phyloP scores from a whole-genome alignment of 1,139 yeast genomes.

The Protomyces macrosporus region DNA sequence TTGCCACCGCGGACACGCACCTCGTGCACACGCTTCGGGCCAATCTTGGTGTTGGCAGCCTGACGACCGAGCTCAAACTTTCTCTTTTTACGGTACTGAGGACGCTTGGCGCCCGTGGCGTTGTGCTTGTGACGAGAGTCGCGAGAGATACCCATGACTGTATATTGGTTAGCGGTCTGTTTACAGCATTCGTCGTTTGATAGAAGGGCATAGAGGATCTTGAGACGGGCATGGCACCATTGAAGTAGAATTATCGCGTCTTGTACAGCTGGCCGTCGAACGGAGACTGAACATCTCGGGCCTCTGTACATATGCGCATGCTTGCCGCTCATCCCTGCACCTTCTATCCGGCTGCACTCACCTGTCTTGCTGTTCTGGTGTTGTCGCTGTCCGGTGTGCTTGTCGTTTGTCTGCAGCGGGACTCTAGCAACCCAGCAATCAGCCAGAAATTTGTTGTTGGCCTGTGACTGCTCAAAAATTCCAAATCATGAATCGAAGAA shows the following conservation, averaged over 20 bases:
- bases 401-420: not conserved
- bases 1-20: constrained; percentile 99
- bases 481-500: not conserved
- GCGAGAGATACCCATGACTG: constrained; percentile 96
- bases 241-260: not conserved
- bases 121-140: constrained; percentile 99
- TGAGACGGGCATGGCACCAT: not conserved
- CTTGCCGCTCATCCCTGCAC: not conserved
- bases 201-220: not conserved
- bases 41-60: constrained; percentile 97
- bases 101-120: constrained; percentile 99
- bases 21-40: constrained; percentile 96
- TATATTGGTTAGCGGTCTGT: not conserved
- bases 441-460: not conserved
- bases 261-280: not conserved
- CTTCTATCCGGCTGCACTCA: not conserved
- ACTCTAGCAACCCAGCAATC: not conserved
- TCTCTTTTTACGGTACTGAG: constrained; percentile 99
- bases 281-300: not conserved
- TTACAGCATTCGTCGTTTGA: too few relatives aligned
- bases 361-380: not conserved
- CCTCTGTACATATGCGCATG: not conserved
- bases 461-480: not conserved
- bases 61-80: constrained; percentile 99
- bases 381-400: not conserved